Evolutionary conservation across 2,329 filamentous ascomycete genomes (phyloP).

Genomic region (Monosporascus sp.): DNA sequence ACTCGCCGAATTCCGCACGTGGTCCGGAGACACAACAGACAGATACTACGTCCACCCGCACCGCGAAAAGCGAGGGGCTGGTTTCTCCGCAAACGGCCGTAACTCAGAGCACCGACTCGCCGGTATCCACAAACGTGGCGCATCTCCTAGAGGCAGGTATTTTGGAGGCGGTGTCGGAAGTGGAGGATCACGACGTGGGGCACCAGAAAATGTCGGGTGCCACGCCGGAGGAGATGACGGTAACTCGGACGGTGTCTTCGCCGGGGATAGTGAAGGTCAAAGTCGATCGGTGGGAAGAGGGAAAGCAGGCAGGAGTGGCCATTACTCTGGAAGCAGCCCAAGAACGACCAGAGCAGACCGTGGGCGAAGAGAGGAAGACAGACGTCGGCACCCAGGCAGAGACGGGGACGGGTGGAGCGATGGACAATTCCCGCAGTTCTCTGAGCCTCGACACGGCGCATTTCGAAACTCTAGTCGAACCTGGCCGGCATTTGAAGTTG

Average conservation of each 20-base stretch:
- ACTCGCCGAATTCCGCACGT: slow-evolving; percentile 20
- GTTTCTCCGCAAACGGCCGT: background rate
- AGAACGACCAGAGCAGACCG: background rate
- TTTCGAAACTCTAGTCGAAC: background rate
- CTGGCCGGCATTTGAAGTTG: background rate
- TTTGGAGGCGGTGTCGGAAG: background rate
- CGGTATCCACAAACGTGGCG: background rate
- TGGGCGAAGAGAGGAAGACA: background rate
- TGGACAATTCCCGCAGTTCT: background rate
- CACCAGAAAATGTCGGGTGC: background rate
- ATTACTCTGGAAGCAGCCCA: background rate
- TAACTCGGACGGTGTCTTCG: background rate
- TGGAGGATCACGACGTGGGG: background rate
- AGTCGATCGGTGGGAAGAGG: background rate
- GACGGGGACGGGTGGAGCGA: background rate
- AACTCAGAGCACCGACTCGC: background rate
- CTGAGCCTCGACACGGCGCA: background rate
- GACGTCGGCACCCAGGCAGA: background rate
- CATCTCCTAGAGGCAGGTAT: background rate
- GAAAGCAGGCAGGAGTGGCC: background rate
- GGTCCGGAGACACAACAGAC: slow-evolving; percentile 18
- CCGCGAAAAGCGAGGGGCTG: slow-evolving; percentile 1
- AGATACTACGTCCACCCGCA: slow-evolving; percentile 19
- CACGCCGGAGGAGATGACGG: background rate
- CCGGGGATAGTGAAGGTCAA: background rate